Conservation (phyloP, 2,329 filamentous ascomycete genomes). For the Ustilaginoidea virens region DNA sequence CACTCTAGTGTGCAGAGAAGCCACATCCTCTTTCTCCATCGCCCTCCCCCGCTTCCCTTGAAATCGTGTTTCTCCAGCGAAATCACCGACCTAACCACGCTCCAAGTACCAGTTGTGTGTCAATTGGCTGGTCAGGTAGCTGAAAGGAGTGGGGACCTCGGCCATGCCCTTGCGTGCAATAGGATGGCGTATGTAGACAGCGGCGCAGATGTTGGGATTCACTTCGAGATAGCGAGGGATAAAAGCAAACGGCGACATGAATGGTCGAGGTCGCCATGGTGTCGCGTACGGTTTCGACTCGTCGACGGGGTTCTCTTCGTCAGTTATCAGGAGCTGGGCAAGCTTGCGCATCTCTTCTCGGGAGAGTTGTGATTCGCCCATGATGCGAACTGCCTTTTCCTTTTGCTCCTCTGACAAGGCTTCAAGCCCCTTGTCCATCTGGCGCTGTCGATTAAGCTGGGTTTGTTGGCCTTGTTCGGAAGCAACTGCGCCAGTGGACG, state of each 20-base stretch:
- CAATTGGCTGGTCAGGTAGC: constrained; percentile 53
- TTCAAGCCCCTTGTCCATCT: constrained; percentile 19
- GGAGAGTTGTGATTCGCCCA: constrained; percentile 19
- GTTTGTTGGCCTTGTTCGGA: constrained; percentile 6
- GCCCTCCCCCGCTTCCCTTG: no score
- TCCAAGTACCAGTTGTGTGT: constrained; percentile 92
- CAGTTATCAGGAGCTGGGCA: constrained; percentile 39
- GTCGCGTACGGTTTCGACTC: constrained; percentile 70
- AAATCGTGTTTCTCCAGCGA: no score
- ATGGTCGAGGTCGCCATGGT: constrained; percentile 76
- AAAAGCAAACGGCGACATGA: constrained; percentile 85
- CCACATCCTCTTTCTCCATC: no score
- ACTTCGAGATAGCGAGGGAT: constrained; percentile 93
- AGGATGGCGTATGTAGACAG: constrained; percentile 87
- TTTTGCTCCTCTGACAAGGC: constrained; percentile 17
- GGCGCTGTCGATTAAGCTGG: constrained; percentile 14
- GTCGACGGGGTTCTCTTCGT: constrained; percentile 65
- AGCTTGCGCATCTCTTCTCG: constrained; percentile 38
- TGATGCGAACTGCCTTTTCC: constrained; percentile 17
- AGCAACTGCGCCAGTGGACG: constrained; percentile 1
- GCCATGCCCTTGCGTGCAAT: constrained; percentile 69
- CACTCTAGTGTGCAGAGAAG: no score
- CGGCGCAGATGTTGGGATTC: constrained; percentile 91
- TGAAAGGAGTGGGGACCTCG: constrained; percentile 76
- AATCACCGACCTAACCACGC: constrained; percentile 40